phyloP scores from a whole-genome alignment of 2,329 filamentous ascomycete species.

The Alternaria hordeiaustralica region DNA sequence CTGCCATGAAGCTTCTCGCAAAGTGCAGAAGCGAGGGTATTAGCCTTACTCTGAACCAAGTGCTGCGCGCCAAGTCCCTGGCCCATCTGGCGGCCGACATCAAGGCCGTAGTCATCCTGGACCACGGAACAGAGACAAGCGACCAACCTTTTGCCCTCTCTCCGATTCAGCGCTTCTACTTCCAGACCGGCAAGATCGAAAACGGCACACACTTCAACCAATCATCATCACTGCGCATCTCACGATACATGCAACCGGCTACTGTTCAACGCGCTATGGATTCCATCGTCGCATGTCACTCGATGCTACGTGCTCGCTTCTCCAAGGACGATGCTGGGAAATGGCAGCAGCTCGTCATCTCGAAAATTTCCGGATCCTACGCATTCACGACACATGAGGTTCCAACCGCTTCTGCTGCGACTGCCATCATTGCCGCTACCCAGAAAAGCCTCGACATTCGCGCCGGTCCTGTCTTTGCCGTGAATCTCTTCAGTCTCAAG shows the following conservation, averaged over 20 bases:
- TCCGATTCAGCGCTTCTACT: constrained; percentile 56
- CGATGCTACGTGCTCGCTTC: constrained; percentile 45
- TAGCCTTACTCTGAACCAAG: constrained; percentile 39
- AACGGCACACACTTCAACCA: constrained; percentile 54
- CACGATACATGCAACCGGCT: constrained; percentile 27
- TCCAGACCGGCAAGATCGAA: constrained; percentile 39
- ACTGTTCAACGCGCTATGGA: constrained; percentile 33
- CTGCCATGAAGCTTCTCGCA: constrained; percentile 42
- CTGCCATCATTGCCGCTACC: constrained; percentile 23
- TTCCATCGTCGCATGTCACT: constrained; percentile 36
- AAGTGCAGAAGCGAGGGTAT: constrained; percentile 42
- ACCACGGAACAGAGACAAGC: constrained; percentile 24
- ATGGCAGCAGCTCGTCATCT: constrained; percentile 33
- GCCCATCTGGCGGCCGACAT: constrained; percentile 35
- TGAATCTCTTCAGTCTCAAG: constrained; percentile 27
- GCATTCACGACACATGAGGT: constrained; percentile 25
- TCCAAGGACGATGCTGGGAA: constrained; percentile 12
- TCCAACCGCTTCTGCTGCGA: constrained; percentile 5
- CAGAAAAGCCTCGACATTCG: constrained; percentile 40
- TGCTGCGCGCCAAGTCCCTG: constrained; percentile 42
- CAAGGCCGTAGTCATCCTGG: constrained; percentile 3
- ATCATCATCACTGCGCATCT: constrained; percentile 51
- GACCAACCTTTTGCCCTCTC: constrained; percentile 51
- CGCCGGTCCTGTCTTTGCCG: constrained; percentile 39
- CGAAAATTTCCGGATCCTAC: constrained; percentile 22